Conservation (phyloP, 345 rosid genomes). For the Eucalyptus albens region DNA sequence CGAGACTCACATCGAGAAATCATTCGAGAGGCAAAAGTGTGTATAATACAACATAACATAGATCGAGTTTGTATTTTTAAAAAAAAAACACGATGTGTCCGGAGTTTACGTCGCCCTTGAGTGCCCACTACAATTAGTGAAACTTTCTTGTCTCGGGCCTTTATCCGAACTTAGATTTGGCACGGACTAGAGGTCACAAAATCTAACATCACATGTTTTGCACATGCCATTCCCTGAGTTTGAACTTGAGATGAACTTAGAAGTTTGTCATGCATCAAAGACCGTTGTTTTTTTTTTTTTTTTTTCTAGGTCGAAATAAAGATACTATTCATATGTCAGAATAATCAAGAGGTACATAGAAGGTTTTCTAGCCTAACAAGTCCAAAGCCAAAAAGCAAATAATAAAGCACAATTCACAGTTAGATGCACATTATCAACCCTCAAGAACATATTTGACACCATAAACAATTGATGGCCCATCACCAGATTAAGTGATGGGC, state of each 20-base stretch:
- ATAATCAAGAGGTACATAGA: too few relatives aligned
- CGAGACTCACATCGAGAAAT: background rate
- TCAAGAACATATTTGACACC: too few relatives aligned
- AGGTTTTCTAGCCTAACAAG: too few relatives aligned
- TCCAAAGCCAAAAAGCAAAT: too few relatives aligned
- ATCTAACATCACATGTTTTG: background rate
- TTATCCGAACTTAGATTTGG: background rate
- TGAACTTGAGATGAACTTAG: background rate
- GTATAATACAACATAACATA: background rate
- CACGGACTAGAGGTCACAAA: background rate
- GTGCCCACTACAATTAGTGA: background rate
- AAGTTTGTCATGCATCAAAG: background rate
- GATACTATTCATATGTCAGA: rapidly evolving
- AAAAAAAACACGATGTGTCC: rapidly evolving
- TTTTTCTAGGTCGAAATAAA: too few relatives aligned
- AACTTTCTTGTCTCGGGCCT: rapidly evolving
- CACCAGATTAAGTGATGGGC: too few relatives aligned
- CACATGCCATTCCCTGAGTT: background rate
- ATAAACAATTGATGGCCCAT: too few relatives aligned
- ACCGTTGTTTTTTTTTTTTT: too few relatives aligned
- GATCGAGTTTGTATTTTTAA: background rate
- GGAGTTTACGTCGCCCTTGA: rapidly evolving
- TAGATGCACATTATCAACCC: too few relatives aligned
- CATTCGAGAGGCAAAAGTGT: background rate
- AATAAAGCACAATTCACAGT: too few relatives aligned